A percentile compares a stretch with the other conserved stretches of the same genome.
These are phyloP conservation scores for Blastobotrys attinorum DNA, from an alignment of 805 yeast species.

Conservation along the genomic window DNA sequence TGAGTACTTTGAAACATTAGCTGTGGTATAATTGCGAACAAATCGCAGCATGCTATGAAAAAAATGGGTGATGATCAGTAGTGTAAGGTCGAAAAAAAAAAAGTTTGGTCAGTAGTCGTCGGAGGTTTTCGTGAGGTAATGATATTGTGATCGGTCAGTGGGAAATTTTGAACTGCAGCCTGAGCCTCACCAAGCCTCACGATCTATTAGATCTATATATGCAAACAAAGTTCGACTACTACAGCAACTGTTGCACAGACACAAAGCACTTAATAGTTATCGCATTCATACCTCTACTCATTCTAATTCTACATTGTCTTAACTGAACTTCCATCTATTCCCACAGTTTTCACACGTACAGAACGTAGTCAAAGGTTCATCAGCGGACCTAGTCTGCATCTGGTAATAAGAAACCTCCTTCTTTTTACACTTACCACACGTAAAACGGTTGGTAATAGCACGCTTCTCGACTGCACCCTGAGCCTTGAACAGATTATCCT, in stretches of 20 bases:
- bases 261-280: too few species aligned
- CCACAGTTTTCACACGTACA: conserved; percentile 98
- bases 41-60: not conserved
- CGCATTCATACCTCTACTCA: too few species aligned
- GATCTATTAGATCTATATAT: too few species aligned
- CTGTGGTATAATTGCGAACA: not conserved
- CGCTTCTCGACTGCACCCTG: conserved; percentile 96
- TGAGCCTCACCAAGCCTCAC: too few species aligned
- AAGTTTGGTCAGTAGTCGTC: not conserved
- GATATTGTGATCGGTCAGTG: too few species aligned
- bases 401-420: conserved; percentile 96
- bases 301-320: too few species aligned
- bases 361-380: conserved; percentile 96
- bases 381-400: conserved; percentile 97
- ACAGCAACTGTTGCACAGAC: too few species aligned
- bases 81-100: not conserved
- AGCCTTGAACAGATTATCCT: conserved; percentile 88
- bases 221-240: too few species aligned
- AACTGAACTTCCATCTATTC: conserved; percentile 97
- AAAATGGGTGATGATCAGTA: not conserved
- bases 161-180: too few species aligned
- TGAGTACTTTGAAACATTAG: conserved; percentile 1
- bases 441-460: conserved; percentile 92
- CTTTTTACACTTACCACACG: conserved; percentile 96
- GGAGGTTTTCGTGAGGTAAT: too few species aligned